Conservation (phyloP, 2,329 filamentous ascomycete genomes). For the Conoideocrella luteorostrata region DNA sequence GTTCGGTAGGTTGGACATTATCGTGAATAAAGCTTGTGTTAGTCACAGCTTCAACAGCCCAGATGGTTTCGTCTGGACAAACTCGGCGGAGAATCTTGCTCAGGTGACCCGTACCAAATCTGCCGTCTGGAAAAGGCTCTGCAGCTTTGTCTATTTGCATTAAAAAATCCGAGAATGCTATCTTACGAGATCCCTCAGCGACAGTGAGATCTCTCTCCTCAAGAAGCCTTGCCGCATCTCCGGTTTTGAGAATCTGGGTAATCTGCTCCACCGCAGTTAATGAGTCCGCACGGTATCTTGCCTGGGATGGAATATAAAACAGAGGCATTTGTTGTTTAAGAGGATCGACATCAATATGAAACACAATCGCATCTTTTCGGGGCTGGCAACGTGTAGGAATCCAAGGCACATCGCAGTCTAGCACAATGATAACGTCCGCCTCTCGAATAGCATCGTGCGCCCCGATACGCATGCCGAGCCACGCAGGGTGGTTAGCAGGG, state of each 20-base stretch:
- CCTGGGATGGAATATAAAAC: constrained; percentile 61
- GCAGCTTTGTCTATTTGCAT: constrained; percentile 50
- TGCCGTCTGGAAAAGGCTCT: constrained; percentile 53
- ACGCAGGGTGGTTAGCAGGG: constrained; percentile 61
- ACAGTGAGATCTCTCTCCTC: constrained; percentile 11
- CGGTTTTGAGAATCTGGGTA: constrained; percentile 50
- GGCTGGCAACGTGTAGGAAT: constrained; percentile 69
- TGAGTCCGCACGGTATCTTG: constrained; percentile 61
- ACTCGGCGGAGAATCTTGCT: constrained; percentile 23
- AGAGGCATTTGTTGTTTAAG: constrained; percentile 68
- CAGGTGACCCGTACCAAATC: constrained; percentile 34
- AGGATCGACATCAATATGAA: constrained; percentile 60
- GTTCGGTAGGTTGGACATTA: constrained; percentile 60
- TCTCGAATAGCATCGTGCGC: constrained; percentile 65
- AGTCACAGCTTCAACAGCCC: constrained; percentile 72
- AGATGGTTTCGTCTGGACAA: constrained; percentile 54
- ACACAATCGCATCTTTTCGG: constrained; percentile 44
- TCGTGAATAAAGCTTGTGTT: constrained; percentile 61
- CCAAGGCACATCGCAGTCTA: constrained; percentile 92
- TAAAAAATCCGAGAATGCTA: constrained; percentile 54
- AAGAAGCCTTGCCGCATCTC: constrained; percentile 34
- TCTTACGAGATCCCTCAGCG: constrained; percentile 43
- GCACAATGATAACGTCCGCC: constrained; percentile 76
- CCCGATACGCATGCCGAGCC: constrained; percentile 67
- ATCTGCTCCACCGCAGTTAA: constrained; percentile 63